Conservation (phyloP, 495 filamentous ascomycete genomes). For the Penicillium desertorum region DNA sequence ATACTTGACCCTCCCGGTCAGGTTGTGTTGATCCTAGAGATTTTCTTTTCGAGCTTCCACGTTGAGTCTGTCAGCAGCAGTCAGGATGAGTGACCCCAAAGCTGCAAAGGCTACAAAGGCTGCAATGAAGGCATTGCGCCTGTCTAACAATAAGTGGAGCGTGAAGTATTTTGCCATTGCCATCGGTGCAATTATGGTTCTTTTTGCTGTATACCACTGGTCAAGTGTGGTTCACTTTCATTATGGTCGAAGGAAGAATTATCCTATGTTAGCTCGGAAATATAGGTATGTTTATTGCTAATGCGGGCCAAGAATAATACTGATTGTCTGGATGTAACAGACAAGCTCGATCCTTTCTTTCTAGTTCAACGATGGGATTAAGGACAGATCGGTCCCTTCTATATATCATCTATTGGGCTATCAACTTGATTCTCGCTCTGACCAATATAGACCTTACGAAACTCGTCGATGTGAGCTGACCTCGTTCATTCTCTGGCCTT, state of each 20-base stretch:
- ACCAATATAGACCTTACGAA: constrained; percentile 19
- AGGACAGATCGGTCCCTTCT: constrained; percentile 46
- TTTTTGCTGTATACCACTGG: constrained; percentile 54
- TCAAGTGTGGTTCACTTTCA: constrained; percentile 27
- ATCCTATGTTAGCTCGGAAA: not conserved
- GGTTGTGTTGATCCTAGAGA: not conserved
- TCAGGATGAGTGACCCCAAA: constrained; percentile 7
- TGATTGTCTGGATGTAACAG: not conserved
- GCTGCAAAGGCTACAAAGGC: constrained; percentile 4
- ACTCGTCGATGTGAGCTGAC: not conserved
- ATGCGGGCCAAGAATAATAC: not conserved
- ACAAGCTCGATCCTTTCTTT: not conserved
- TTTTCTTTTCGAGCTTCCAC: not conserved
- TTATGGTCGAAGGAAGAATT: not conserved
- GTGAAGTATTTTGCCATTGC: constrained; percentile 45
- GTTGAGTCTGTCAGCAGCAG: not conserved
- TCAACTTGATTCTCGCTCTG: constrained; percentile 52
- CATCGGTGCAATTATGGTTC: constrained; percentile 46
- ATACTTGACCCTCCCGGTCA: not conserved
- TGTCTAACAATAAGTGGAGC: constrained; percentile 30
- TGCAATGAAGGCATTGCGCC: constrained; percentile 11
- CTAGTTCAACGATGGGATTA: constrained; percentile 4
- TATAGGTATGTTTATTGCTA: constrained; percentile 3
- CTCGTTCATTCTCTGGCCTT: not conserved
- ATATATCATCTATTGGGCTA: constrained; percentile 47